phyloP scores from a whole-genome alignment of 495 filamentous ascomycete species.

The Baudoinia panamericana region DNA sequence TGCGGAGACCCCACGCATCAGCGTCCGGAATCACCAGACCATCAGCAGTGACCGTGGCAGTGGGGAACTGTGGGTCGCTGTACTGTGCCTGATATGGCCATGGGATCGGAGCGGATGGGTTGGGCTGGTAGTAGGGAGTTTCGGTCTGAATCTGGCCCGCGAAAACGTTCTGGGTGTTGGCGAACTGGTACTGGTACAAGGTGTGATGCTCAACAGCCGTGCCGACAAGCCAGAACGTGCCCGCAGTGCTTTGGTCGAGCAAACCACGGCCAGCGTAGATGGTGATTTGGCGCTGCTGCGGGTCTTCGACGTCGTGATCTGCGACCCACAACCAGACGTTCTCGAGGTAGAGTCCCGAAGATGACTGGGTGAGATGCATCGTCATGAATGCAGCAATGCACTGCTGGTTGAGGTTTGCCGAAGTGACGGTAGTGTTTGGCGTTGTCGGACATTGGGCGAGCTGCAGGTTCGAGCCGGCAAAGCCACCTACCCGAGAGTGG shows the following conservation, averaged over 20 bases:
- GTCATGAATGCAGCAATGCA: slow-evolving; percentile 58
- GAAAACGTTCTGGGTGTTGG: slow-evolving; percentile 25
- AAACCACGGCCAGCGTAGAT: slow-evolving; percentile 58
- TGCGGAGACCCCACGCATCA: slow-evolving; percentile 52
- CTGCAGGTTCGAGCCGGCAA: slow-evolving; percentile 39
- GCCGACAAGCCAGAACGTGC: slow-evolving; percentile 43
- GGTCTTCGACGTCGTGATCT: slow-evolving; percentile 60
- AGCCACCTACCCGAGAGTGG: slow-evolving; percentile 44
- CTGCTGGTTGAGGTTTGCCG: slow-evolving; percentile 35
- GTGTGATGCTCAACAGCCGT: slow-evolving; percentile 28
- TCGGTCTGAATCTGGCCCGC: slow-evolving; percentile 28
- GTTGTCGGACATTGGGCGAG: slow-evolving; percentile 39
- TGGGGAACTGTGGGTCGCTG: slow-evolving; percentile 24
- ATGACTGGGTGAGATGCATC: slow-evolving; percentile 53
- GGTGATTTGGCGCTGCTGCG: slow-evolving; percentile 45
- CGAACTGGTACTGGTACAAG: slow-evolving; percentile 28
- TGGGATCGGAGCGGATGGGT: slow-evolving; percentile 45
- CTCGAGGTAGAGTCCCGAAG: slow-evolving; percentile 56
- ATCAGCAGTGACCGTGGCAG: slow-evolving; percentile 37
- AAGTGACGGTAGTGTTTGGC: slow-evolving; percentile 35
- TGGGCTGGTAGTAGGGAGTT: slow-evolving; percentile 46
- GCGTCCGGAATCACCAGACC: slow-evolving; percentile 33
- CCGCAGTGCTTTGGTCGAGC: slow-evolving; percentile 39
- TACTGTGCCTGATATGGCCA: slow-evolving; percentile 37
- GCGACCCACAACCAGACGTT: slow-evolving; percentile 62